Conservation (phyloP, 73 alveolate genomes). For the Urostyla sp. region DNA sequence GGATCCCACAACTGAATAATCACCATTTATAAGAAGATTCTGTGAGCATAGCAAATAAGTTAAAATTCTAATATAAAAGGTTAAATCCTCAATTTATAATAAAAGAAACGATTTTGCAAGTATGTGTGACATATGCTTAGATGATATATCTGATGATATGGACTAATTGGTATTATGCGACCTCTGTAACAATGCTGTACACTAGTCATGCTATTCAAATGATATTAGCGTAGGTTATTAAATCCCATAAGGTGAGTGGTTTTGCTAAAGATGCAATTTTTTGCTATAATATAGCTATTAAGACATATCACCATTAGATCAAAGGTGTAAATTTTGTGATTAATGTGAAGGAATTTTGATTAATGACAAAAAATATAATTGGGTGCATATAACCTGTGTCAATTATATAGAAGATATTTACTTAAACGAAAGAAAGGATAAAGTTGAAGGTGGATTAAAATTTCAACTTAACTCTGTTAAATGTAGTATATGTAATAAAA, state of each 20-base stretch:
- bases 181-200: conserved; percentile 58
- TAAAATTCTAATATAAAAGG: too few relatives aligned
- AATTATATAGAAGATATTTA: conserved; percentile 54
- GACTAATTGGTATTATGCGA: conserved; percentile 59
- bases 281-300: not conserved
- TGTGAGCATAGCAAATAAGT: too few relatives aligned
- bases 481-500: conserved; percentile 37
- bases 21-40: too few relatives aligned
- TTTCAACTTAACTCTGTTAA: not conserved
- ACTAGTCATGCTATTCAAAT: conserved; percentile 53
- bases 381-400: conserved; percentile 60
- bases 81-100: too few relatives aligned
- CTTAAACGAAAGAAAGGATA: conserved; percentile 23
- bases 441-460: conserved; percentile 7
- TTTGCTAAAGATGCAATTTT: conserved; percentile 54
- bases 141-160: conserved; percentile 26
- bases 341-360: conserved; percentile 35
- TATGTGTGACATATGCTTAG: conserved; percentile 71
- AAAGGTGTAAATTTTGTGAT: conserved; percentile 31
- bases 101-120: too few relatives aligned
- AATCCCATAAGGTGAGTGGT: conserved; percentile 41
- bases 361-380: not conserved
- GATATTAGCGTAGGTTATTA: not conserved
- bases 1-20: too few relatives aligned
- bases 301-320: not conserved